Evolutionary conservation across 805 yeast genomes (phyloP).

Genomic region (Nakazawaea molendinolei): DNA sequence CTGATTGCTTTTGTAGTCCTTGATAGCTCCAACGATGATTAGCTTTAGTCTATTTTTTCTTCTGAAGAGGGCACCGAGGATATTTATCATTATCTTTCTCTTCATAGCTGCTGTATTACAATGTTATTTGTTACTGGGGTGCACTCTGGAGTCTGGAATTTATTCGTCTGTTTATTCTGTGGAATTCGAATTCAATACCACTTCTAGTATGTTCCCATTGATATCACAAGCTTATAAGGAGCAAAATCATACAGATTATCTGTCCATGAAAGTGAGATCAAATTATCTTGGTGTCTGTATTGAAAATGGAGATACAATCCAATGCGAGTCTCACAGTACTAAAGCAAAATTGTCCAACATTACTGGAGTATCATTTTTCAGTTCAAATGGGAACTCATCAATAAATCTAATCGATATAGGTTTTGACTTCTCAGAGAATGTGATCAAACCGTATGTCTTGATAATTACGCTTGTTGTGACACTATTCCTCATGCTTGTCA

Average conservation of each 20-base stretch:
- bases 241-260: constrained; percentile 27
- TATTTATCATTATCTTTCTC: constrained; percentile 32
- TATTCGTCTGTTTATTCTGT: constrained; percentile 46
- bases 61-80: constrained; percentile 34
- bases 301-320: constrained; percentile 23
- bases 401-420: constrained; percentile 45
- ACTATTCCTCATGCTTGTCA: constrained; percentile 31
- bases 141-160: constrained; percentile 31
- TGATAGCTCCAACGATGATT: constrained; percentile 1
- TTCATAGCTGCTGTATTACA: constrained; percentile 44
- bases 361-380: constrained; percentile 29
- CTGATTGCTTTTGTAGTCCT: neutral
- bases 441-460: constrained; percentile 49
- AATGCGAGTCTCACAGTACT: constrained; percentile 31
- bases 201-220: constrained; percentile 35
- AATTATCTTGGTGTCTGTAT: constrained; percentile 57
- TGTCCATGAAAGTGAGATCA: constrained; percentile 37
- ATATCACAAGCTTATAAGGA: constrained; percentile 30
- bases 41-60: constrained; percentile 6
- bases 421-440: constrained; percentile 32
- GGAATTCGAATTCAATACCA: constrained; percentile 39
- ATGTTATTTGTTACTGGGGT: constrained; percentile 51
- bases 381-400: constrained; percentile 24
- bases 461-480: constrained; percentile 41
- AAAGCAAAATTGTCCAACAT: constrained; percentile 19